A percentile compares a stretch with the other conserved stretches of the same genome.
These are phyloP conservation scores for Paraurostyla sp. DNA, from an alignment of 73 alveolate species.

Conservation along the genomic window DNA sequence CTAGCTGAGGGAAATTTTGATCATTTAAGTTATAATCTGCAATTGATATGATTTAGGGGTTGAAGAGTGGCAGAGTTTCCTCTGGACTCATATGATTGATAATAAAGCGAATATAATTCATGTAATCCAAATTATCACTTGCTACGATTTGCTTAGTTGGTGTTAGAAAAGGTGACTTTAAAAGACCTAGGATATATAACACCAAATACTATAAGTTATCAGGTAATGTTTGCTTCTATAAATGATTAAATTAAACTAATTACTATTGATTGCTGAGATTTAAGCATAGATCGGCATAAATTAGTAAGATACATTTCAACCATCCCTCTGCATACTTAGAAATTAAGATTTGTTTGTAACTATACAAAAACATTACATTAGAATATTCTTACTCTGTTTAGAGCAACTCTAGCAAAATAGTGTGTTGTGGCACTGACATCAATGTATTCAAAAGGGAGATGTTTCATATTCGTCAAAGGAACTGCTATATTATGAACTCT, in stretches of 20 bases:
- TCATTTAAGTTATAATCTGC: constrained; percentile 6
- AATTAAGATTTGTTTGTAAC: constrained; percentile 45
- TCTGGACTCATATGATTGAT: constrained; percentile 77
- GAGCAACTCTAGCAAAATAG: constrained; percentile 49
- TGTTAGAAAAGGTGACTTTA: constrained; percentile 49
- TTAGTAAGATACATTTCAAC: constrained; percentile 55
- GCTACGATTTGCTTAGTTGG: constrained; percentile 33
- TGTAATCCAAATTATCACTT: constrained; percentile 64
- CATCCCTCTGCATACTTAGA: constrained; percentile 45
- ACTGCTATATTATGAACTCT: constrained; percentile 93
- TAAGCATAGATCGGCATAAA: constrained; percentile 37
- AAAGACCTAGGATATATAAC: constrained; percentile 50
- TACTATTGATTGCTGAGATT: constrained; percentile 50
- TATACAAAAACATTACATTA: background rate
- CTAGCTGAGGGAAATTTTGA: constrained; percentile 13
- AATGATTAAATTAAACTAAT: background rate
- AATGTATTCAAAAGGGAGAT: constrained; percentile 66
- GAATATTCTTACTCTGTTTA: background rate
- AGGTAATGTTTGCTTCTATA: constrained; percentile 46
- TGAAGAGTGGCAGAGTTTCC: constrained; percentile 76
- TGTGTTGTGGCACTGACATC: constrained; percentile 58
- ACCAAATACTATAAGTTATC: constrained; percentile 45
- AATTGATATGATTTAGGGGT: constrained; percentile 72
- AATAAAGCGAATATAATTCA: constrained; percentile 65
- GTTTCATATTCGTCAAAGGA: constrained; percentile 81